Evolutionary conservation across 108 stramenopile genomes (phyloP).

Genomic region (Nitzschia putrida): DNA sequence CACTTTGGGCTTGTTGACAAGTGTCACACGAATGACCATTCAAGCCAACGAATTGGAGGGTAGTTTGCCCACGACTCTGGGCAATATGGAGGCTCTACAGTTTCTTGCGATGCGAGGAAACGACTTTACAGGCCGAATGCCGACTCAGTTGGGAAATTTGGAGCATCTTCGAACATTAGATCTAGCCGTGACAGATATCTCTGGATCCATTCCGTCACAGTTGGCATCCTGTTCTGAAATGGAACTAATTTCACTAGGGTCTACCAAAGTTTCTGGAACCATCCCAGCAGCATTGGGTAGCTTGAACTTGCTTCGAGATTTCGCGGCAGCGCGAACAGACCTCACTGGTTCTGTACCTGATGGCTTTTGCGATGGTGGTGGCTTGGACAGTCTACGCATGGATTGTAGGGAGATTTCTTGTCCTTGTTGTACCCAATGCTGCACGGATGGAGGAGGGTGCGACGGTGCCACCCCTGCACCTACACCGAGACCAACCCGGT

Average conservation of each 20-base stretch:
- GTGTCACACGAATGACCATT: background rate
- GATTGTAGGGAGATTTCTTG: conserved; percentile 20
- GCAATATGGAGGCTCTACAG: background rate
- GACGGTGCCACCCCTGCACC: background rate
- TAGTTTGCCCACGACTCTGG: background rate
- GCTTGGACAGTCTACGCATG: background rate
- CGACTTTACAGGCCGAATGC: background rate
- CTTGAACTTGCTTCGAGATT: background rate
- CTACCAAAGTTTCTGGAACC: conserved; percentile 5
- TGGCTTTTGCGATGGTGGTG: conserved; percentile 9
- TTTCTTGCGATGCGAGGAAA: conserved; percentile 1
- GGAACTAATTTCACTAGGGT: conserved; percentile 14
- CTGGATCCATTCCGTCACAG: conserved; percentile 15
- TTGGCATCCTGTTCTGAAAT: background rate
- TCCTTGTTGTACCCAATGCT: conserved; percentile 26
- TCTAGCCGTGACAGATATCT: background rate
- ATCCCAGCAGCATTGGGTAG: conserved; percentile 13
- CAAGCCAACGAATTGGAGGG: background rate
- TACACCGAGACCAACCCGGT: conserved; percentile 1
- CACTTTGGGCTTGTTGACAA: conserved; percentile 1
- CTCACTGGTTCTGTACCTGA: conserved; percentile 13
- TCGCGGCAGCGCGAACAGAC: conserved; percentile 1
- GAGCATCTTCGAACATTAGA: background rate
- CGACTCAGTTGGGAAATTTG: conserved; percentile 7
- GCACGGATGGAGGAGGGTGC: conserved; percentile 1